Evolutionary conservation across 108 stramenopile genomes (phyloP), one percentile per base, ranked within the genome.

Genomic region (Nitzschia palea): DNA sequence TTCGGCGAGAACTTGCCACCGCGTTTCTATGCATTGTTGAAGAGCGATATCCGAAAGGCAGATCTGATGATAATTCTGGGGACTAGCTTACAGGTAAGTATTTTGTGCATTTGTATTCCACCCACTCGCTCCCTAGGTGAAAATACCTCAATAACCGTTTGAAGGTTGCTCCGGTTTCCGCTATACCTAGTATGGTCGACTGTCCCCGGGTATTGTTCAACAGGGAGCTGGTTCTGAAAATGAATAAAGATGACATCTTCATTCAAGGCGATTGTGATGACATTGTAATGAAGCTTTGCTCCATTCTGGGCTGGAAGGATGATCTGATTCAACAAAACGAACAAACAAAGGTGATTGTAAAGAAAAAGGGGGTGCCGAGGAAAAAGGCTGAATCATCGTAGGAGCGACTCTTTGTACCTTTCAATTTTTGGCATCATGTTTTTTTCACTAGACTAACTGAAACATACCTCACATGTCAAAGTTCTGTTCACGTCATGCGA

Each of bases 1-100:
- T 98, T 98, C 78, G 97, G 98, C 0, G 97, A 98, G 68, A 66
- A 42, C n/a, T 67, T 96, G 30, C 95, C 97, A 5, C 20, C 28
- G 15, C 70, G 79, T 25, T 96, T 94, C 66, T 73, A 81, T 50
- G 40, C 45, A 6, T 37, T 80, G 55, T 60, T 89, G 22, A 67
- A 52, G 25, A 59, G 65, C 30, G 91, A 94, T 67, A 61, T 83
- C 44, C 64, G 67, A 14, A 63, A 73, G 17, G 78, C 84, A n/a
- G 90, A 94, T 67, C 64, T 95, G 35, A 33, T 94, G 8, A 58
- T 97, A 17, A 86, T 96, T 17, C 83, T 96, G 86, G 97, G 97
- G 52, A 96, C 97, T 4, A 76, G 68, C 30, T 75, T 97, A 27
- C 78, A 80, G 57, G 96, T 97, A 2, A 66, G 54, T 18, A 80